phyloP scores from a whole-genome alignment of 2,329 filamentous ascomycete species.

The Onygenales sp. region DNA sequence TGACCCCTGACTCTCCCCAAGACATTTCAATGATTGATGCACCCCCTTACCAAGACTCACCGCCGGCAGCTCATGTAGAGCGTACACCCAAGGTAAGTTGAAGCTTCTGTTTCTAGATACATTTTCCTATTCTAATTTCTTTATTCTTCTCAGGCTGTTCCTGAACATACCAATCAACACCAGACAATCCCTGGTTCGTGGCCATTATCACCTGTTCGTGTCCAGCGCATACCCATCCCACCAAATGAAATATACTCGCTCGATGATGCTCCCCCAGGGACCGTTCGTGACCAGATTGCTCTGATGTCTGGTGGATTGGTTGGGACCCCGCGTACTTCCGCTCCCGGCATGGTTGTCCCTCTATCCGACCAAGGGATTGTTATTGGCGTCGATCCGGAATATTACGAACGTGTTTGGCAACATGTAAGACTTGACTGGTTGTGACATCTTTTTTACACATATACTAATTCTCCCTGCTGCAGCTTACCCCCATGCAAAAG shows the following conservation, averaged over 20 bases:
- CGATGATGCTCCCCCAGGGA: background rate
- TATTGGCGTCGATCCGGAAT: background rate
- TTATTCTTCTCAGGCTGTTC: background rate
- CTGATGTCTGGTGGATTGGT: slow-evolving; percentile 1
- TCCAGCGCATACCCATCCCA: background rate
- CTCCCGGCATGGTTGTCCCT: background rate
- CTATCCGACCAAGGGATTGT: background rate
- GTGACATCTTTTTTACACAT: no score
- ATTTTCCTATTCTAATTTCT: background rate
- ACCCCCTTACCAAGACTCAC: background rate
- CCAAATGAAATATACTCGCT: background rate
- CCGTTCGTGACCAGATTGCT: slow-evolving; percentile 2
- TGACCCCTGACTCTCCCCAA: background rate
- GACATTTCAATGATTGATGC: slow-evolving; percentile 1
- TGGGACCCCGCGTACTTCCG: background rate
- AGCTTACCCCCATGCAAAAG: background rate
- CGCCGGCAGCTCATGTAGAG: background rate
- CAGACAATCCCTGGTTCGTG: background rate
- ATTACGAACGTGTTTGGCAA: background rate
- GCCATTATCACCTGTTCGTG: background rate
- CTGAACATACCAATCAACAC: background rate
- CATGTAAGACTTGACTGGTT: background rate
- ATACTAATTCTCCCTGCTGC: background rate
- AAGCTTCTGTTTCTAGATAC: no score
- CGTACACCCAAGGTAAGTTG: background rate